Percentiles rank a stretch among this genome's conserved stretches.
phyloP scores from a whole-genome alignment of 805 yeast species.

The Kuraishia ogatae region DNA sequence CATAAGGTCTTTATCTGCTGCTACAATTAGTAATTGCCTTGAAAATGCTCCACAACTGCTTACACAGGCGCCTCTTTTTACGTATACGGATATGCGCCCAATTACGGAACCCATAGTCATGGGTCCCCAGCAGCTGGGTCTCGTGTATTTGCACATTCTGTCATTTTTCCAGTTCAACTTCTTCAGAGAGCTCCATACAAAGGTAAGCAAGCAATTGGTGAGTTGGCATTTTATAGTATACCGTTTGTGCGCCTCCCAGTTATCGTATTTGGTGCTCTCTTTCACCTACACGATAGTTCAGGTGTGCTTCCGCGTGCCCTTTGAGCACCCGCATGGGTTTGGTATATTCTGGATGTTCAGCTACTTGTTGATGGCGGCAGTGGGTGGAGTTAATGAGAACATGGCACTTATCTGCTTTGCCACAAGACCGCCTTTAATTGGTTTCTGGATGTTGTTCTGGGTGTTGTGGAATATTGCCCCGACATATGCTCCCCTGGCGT shows the following conservation, averaged over 20 bases:
- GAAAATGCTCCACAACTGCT: slow-evolving; percentile 1
- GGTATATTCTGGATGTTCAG: slow-evolving; percentile 60
- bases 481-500: slow-evolving; percentile 49
- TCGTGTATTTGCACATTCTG: slow-evolving; percentile 55
- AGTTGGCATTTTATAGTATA: slow-evolving; percentile 37
- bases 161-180: slow-evolving; percentile 60
- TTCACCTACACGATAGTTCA: slow-evolving; percentile 52
- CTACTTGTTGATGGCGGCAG: slow-evolving; percentile 55
- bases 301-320: slow-evolving; percentile 55
- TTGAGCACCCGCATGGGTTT: slow-evolving; percentile 47
- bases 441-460: slow-evolving; percentile 63
- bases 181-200: slow-evolving; percentile 42
- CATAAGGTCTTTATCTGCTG: neutral
- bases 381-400: slow-evolving; percentile 65
- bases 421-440: slow-evolving; percentile 47
- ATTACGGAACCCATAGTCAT: slow-evolving; percentile 35
- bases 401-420: slow-evolving; percentile 40
- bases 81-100: slow-evolving; percentile 42
- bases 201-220: slow-evolving; percentile 37
- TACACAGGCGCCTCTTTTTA: slow-evolving; percentile 11
- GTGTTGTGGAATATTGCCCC: slow-evolving; percentile 58
- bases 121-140: slow-evolving; percentile 66
- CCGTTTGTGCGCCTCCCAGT: slow-evolving; percentile 39
- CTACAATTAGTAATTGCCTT: neutral
- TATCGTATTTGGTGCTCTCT: slow-evolving; percentile 44